phyloP scores from a whole-genome alignment of 2,329 filamentous ascomycete genomes.

The Arthrobotrys iridis region DNA sequence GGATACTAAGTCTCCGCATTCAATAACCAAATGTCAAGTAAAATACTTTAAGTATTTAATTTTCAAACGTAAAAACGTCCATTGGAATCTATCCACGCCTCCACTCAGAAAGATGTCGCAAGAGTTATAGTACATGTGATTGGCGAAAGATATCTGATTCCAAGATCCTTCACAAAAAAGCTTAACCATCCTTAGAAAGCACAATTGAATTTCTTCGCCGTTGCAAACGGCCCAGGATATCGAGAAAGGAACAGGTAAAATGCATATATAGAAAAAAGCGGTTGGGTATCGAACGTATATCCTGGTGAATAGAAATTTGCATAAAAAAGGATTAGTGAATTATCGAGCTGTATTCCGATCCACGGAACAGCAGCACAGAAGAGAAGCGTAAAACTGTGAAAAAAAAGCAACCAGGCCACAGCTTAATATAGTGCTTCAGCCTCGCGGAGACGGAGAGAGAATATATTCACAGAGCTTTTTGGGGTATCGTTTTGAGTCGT shows the following conservation, averaged over 20 bases:
- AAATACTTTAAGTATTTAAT: too few relatives aligned
- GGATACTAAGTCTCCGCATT: too few relatives aligned
- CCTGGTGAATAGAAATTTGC: neutral
- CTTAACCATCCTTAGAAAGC: neutral
- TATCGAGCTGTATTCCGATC: neutral
- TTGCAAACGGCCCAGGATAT: neutral
- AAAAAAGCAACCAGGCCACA: neutral
- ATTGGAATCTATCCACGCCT: neutral
- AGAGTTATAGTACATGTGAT: neutral
- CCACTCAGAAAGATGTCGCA: neutral
- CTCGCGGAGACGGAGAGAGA: neutral
- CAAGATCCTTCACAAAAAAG: neutral
- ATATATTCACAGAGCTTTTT: constrained; percentile 20
- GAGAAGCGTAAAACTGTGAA: neutral
- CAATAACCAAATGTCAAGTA: neutral
- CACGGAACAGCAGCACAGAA: neutral
- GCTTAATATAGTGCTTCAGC: neutral
- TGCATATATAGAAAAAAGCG: neutral
- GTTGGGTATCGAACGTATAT: neutral
- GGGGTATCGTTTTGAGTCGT: constrained; percentile 36
- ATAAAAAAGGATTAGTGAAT: neutral
- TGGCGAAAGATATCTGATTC: neutral
- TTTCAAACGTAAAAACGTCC: neutral
- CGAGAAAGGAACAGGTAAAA: neutral
- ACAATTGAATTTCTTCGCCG: neutral